These are phyloP conservation scores for Chlamydomonas applanata DNA, from an alignment of 139 green algal genomes.

Conservation along the genomic window DNA sequence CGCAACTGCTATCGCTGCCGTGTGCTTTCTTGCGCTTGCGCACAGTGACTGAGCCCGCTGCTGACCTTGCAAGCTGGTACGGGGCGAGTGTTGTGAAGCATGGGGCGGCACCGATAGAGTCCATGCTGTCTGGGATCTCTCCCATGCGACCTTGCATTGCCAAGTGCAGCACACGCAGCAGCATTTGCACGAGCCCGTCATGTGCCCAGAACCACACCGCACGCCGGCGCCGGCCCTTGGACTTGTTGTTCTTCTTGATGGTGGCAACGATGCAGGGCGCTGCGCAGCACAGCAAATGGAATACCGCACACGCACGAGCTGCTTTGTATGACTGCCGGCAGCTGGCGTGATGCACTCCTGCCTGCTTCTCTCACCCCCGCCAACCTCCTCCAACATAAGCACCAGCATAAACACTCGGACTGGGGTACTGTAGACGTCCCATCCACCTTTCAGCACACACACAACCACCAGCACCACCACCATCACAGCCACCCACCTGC, in stretches of 20 bases:
- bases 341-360: background rate
- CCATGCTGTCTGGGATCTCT: background rate
- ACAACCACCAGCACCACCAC: too few relatives aligned
- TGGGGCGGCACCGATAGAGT: background rate
- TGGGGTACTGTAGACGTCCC: too few relatives aligned
- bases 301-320: too few relatives aligned
- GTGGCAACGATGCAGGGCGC: background rate
- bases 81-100: background rate
- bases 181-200: conserved; percentile 3
- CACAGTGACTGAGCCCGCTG: background rate
- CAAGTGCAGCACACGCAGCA: background rate
- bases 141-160: background rate
- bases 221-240: background rate
- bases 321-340: background rate
- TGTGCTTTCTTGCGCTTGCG: too few relatives aligned
- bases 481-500: background rate
- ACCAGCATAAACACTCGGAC: too few relatives aligned
- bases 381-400: too few relatives aligned
- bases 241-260: too few relatives aligned
- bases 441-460: too few relatives aligned
- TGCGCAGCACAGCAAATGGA: too few relatives aligned
- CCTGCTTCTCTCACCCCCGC: too few relatives aligned
- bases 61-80: background rate
- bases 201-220: background rate
- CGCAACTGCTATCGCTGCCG: background rate